Percentiles rank a stretch among this genome's conserved stretches.
These are phyloP conservation scores for Rhodotorula kratochvilovae DNA, from an alignment of 768 basidiomycete genomes.

Conservation along the genomic window DNA sequence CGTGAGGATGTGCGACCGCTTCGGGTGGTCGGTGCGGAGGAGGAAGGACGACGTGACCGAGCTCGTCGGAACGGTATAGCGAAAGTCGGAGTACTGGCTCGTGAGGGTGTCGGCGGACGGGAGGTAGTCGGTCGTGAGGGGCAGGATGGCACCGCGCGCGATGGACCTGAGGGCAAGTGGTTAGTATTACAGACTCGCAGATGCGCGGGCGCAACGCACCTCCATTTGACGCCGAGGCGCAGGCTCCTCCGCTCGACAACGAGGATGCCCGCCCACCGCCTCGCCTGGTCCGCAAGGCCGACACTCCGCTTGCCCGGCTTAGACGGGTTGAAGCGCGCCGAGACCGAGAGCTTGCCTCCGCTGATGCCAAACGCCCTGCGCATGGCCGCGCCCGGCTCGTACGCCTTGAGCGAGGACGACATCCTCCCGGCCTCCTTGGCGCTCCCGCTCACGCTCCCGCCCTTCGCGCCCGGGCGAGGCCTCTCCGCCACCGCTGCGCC, in stretches of 20 bases:
- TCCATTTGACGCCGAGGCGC: conserved; percentile 83
- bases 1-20: conserved; percentile 46
- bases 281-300: conserved; percentile 51
- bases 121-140: conserved; percentile 83
- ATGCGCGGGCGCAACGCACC: conserved; percentile 53
- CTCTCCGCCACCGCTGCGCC: not conserved
- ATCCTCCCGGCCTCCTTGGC: not conserved
- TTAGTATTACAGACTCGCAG: too few species aligned
- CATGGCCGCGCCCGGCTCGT: conserved; percentile 13
- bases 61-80: conserved; percentile 82
- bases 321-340: conserved; percentile 29
- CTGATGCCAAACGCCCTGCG: conserved; percentile 12
- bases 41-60: conserved; percentile 81
- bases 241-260: conserved; percentile 63
- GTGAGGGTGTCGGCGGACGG: conserved; percentile 52
- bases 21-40: conserved; percentile 59
- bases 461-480: not conserved
- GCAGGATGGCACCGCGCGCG: conserved; percentile 57
- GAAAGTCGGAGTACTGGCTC: conserved; percentile 50
- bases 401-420: conserved; percentile 23
- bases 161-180: conserved; percentile 18
- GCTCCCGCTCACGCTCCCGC: not conserved
- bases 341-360: conserved; percentile 13
- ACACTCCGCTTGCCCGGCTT: conserved; percentile 39
- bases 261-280: conserved; percentile 84